Base-by-base conservation (phyloP, 108 stramenopile genomes). In the Parietichytrium sp. region DNA sequence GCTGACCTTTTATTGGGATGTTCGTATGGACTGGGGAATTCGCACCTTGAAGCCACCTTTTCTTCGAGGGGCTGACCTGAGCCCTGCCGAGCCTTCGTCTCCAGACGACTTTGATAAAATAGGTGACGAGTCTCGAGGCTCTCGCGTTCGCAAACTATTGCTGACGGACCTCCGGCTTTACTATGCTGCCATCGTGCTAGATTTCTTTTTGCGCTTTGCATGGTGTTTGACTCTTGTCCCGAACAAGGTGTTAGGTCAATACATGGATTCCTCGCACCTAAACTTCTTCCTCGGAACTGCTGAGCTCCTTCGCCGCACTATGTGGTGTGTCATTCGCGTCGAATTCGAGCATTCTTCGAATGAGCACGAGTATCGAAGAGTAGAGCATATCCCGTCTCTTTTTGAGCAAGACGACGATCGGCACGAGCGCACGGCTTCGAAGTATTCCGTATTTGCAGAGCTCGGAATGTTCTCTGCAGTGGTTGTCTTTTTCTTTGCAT, bases 201-300 rank as follows among this genome's bases (percentile, higher is more conserved):
- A 72, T 42, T 42, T 72, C 61, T 33, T 72, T 10, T 25, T 72
- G 6, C 61, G 61, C 3, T 72, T 72, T 3, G 6, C 61, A 6
- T 72, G 61, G 61, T 72, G 61, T 27, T 72, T 72, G 7, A 72
- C 61, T 16, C 61, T 72, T n/a, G 45, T 72, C 25, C 61, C 61
- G 42, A 33, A 72, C 10, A 72, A 72, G 36, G 61, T 72, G 20
- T 7, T 72, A n/a, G 10, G 36, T 3, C 23, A 1, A 45, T 13
- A 45, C 33, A 72, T n/a, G 23, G 6, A 27, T 25, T 42, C 36
- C 38, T 33, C 61, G 6, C 45, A 72, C 42, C 36, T 42, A 0
- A 45, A n/a, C 38, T 20, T 72, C 33, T 10, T 72, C 6, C 61
- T 72, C 33, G 61, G 61, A 6, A 25, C 42, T 42, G 45, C 20